These are phyloP conservation scores for Cordyceps javanica DNA, from an alignment of 2,329 filamentous ascomycete genomes.

Conservation along the genomic window DNA sequence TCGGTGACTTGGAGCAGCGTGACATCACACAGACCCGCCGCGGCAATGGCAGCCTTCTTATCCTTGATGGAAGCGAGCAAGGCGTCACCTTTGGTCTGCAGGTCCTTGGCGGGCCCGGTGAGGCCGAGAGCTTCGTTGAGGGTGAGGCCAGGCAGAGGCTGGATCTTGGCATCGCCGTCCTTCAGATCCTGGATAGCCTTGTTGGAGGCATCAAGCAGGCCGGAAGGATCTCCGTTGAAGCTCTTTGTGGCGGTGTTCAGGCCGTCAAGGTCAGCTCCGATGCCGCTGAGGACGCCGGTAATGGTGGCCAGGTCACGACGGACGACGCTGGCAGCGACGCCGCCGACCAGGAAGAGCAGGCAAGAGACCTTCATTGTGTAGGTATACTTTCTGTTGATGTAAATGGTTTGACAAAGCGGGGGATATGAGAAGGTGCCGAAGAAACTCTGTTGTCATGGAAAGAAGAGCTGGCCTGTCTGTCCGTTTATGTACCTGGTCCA, in stretches of 20 bases:
- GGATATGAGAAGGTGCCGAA: neutral
- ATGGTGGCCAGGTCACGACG: conserved; percentile 15
- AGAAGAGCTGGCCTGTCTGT: neutral
- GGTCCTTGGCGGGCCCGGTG: conserved; percentile 15
- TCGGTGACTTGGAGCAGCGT: conserved; percentile 20
- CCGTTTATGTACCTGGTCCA: neutral
- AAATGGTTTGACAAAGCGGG: neutral
- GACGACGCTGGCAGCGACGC: conserved; percentile 8
- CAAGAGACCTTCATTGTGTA: conserved; percentile 7
- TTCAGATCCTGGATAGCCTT: conserved; percentile 17
- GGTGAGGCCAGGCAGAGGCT: conserved; percentile 13
- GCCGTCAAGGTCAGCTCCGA: conserved; percentile 15
- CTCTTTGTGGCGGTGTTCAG: conserved; percentile 20
- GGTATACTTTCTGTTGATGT: neutral
- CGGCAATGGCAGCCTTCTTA: conserved; percentile 23
- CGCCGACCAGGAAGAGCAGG: neutral
- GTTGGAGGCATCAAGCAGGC: conserved; percentile 18
- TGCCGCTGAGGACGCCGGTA: conserved; percentile 11
- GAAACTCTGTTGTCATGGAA: neutral
- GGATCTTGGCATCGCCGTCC: conserved; percentile 16
- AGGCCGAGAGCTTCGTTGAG: conserved; percentile 17
- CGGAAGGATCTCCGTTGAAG: conserved; percentile 19
- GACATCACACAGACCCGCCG: conserved; percentile 23
- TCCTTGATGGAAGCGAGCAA: conserved; percentile 22
- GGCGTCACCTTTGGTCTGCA: conserved; percentile 21